Conservation (phyloP, 805 yeast species). For the Candida takata region DNA sequence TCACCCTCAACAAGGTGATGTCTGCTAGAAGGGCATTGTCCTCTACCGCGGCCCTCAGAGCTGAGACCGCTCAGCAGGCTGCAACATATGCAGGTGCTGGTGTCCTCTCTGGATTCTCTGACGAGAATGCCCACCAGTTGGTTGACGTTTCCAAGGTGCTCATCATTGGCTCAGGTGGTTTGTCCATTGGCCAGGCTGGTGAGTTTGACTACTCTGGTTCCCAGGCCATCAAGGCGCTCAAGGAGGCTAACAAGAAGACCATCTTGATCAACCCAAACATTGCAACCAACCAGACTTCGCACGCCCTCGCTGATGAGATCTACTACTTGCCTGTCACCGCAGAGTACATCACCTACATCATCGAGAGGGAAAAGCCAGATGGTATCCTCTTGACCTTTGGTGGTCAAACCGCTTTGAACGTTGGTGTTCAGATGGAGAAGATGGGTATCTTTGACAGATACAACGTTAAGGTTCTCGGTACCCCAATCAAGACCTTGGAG, state of each 20-base stretch:
- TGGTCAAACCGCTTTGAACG: conserved; percentile 96
- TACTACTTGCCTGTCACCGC: conserved; percentile 96
- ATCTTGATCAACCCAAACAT: conserved; percentile 91
- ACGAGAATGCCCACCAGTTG: conserved; percentile 54
- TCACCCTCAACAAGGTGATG: conserved; percentile 3
- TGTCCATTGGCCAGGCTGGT: conserved; percentile 97
- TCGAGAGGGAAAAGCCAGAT: conserved; percentile 94
- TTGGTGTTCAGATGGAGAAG: conserved; percentile 90
- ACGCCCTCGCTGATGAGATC: conserved; percentile 89
- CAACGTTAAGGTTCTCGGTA: conserved; percentile 91
- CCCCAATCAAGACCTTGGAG: conserved; percentile 92
- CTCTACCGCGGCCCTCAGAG: conserved; percentile 15
- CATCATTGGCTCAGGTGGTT: conserved; percentile 95
- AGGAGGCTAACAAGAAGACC: conserved; percentile 80
- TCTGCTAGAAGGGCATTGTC: conserved; percentile 11
- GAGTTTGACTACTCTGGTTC: conserved; percentile 97
- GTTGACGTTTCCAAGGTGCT: conserved; percentile 85
- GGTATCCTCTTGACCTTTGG: conserved; percentile 95
- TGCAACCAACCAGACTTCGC: conserved; percentile 95
- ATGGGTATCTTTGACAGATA: conserved; percentile 90
- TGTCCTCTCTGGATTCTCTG: conserved; percentile 47
- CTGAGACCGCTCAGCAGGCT: conserved; percentile 16
- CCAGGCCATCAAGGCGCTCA: conserved; percentile 93
- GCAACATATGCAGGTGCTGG: conserved; percentile 55
- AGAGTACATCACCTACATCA: conserved; percentile 90